Percentiles rank a stretch among this genome's conserved stretches.
These are phyloP conservation scores for Raffaelea arxii DNA, from an alignment of 2,329 filamentous ascomycete species.

Conservation along the genomic window DNA sequence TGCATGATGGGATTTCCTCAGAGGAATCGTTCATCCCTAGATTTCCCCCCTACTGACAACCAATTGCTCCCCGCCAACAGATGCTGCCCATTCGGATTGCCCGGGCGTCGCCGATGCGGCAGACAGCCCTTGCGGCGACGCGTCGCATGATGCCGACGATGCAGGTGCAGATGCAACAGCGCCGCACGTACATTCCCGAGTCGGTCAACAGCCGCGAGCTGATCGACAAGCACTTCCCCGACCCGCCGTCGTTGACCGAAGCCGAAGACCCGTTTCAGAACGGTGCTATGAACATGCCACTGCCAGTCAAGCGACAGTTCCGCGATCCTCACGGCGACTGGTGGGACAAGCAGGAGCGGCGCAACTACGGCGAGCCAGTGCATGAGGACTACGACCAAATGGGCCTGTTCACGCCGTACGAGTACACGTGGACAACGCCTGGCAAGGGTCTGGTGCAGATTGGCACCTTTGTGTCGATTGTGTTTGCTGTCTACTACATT, in stretches of 20 bases:
- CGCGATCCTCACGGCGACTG: slow-evolving; percentile 88
- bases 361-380: slow-evolving; percentile 92
- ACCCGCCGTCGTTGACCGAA: slow-evolving; percentile 38
- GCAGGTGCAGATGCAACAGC: slow-evolving; percentile 43
- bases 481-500: slow-evolving; percentile 55
- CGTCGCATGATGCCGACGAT: slow-evolving; percentile 38
- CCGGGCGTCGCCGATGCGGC: slow-evolving; percentile 38
- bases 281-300: slow-evolving; percentile 74
- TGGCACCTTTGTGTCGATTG: slow-evolving; percentile 53
- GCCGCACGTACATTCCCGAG: slow-evolving; percentile 46
- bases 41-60: background rate
- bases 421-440: slow-evolving; percentile 74
- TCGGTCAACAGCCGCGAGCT: slow-evolving; percentile 34
- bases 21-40: background rate
- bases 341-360: slow-evolving; percentile 96
- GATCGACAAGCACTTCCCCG: slow-evolving; percentile 43
- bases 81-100: slow-evolving; percentile 54
- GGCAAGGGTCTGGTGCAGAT: slow-evolving; percentile 61
- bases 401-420: slow-evolving; percentile 78
- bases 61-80: slow-evolving; percentile 23
- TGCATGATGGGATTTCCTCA: background rate
- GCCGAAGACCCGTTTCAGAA: slow-evolving; percentile 65
- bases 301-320: slow-evolving; percentile 74
- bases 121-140: slow-evolving; percentile 33
- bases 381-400: slow-evolving; percentile 95